Percentiles rank a stretch among this genome's conserved stretches.
These are phyloP conservation scores for Malania oleifera DNA, from an alignment of 164 flowering plant species.

Conservation along the genomic window DNA sequence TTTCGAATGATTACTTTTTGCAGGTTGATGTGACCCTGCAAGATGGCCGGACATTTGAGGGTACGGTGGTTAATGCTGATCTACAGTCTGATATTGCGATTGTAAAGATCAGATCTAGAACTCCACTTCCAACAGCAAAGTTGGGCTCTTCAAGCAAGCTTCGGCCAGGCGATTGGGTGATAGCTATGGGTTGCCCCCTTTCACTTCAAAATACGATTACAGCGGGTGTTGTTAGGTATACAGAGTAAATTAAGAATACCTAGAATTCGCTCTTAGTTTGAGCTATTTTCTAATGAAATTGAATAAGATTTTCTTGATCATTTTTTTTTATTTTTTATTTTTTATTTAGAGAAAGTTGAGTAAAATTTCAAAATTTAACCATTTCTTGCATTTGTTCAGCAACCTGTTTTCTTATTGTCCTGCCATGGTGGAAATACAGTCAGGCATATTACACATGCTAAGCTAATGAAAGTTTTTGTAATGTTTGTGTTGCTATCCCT, in stretches of 20 bases:
- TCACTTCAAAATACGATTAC: constrained; percentile 94
- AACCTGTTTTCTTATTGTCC: too few species aligned
- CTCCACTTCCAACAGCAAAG: constrained; percentile 81
- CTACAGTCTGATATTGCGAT: constrained; percentile 89
- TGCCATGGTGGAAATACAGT: neutral
- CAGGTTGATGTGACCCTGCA: constrained; percentile 93
- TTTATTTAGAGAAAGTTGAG: too few species aligned
- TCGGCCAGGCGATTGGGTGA: constrained; percentile 96
- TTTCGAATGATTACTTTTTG: constrained; percentile 1
- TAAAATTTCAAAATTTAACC: too few species aligned
- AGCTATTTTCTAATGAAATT: neutral
- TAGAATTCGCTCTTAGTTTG: neutral
- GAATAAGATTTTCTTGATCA: too few species aligned
- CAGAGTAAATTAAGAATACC: neutral
- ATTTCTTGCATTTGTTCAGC: too few species aligned
- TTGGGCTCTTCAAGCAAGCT: constrained; percentile 78
- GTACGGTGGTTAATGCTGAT: constrained; percentile 80
- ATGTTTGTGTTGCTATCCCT: neutral
- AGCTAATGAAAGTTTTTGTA: neutral
- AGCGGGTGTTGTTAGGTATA: constrained; percentile 88
- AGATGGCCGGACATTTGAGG: constrained; percentile 93
- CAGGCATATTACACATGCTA: neutral
- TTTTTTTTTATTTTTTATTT: too few species aligned
- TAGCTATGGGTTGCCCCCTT: constrained; percentile 90
- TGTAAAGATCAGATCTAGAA: constrained; percentile 75